These are phyloP conservation scores for Suhomyces guaymorum DNA, from an alignment of 1,139 yeast genomes.

Conservation along the genomic window DNA sequence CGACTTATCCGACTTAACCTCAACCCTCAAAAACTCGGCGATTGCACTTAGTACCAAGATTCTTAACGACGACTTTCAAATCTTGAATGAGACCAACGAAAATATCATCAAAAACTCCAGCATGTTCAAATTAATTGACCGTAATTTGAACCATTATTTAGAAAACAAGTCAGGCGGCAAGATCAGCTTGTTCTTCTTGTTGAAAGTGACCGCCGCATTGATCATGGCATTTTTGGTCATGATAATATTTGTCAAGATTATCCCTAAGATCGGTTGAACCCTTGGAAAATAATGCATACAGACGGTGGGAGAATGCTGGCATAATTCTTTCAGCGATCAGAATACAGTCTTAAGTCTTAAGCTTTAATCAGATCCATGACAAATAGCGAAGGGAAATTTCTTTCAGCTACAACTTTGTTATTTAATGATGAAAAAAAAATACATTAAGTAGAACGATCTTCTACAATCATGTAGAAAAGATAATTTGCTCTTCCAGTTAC, in stretches of 20 bases:
- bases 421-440: too few relatives aligned
- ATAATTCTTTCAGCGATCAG: too few relatives aligned
- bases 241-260: slow-evolving; percentile 18
- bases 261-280: slow-evolving; percentile 15
- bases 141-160: slow-evolving; percentile 37
- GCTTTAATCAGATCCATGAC: too few relatives aligned
- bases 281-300: too few relatives aligned
- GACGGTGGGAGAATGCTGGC: too few relatives aligned
- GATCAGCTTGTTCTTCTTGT: slow-evolving; percentile 36
- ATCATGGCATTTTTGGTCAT: slow-evolving; percentile 30
- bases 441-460: too few relatives aligned
- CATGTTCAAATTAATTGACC: slow-evolving; percentile 40
- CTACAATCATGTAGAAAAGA: too few relatives aligned
- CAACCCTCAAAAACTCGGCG: slow-evolving; percentile 40
- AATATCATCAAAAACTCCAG: slow-evolving; percentile 38
- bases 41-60: slow-evolving; percentile 35
- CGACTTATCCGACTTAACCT: slow-evolving; percentile 41
- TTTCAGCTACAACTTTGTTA: too few relatives aligned
- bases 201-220: slow-evolving; percentile 30
- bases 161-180: slow-evolving; percentile 42
- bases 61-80: slow-evolving; percentile 35
- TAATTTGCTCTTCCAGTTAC: too few relatives aligned
- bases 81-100: slow-evolving; percentile 40
- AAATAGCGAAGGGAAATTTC: too few relatives aligned
- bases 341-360: too few relatives aligned